A percentile compares a stretch with the other conserved stretches of the same genome.
phyloP scores from a whole-genome alignment of 2,329 filamentous ascomycete species.

The Fusarium veterinarium region DNA sequence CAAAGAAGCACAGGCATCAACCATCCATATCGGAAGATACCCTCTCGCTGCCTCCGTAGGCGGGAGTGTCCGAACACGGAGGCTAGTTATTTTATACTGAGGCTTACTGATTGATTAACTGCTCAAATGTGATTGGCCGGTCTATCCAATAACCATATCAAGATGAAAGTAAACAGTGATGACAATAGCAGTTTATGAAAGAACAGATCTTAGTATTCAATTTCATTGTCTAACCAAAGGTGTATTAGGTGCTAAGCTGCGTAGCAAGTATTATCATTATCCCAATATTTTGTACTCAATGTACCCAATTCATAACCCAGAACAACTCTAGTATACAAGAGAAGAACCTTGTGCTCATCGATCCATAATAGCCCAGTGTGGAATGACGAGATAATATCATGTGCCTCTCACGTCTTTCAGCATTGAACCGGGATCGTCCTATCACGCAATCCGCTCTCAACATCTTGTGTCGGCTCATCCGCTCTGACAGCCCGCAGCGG shows the following conservation, averaged over 20 bases:
- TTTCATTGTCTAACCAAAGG: conserved; percentile 17
- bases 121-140: conserved; percentile 29
- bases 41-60: conserved; percentile 28
- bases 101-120: conserved; percentile 44
- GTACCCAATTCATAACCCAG: conserved; percentile 20
- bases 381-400: conserved; percentile 15
- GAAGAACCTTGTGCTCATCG: not conserved
- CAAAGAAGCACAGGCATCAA: conserved; percentile 1
- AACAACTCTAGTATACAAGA: conserved; percentile 22
- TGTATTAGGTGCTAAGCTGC: conserved; percentile 15
- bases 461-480: conserved; percentile 31
- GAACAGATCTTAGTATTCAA: not conserved
- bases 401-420: conserved; percentile 25
- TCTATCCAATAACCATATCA: not conserved
- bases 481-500: conserved; percentile 26
- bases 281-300: conserved; percentile 13
- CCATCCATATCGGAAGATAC: conserved; percentile 8
- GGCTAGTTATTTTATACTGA: conserved; percentile 19
- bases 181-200: not conserved
- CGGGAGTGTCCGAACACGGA: conserved; percentile 35
- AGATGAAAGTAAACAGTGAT: not conserved
- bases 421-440: conserved; percentile 29
- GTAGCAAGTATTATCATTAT: conserved; percentile 37
- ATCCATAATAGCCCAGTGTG: conserved; percentile 10
- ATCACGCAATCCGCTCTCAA: conserved; percentile 43